Percentiles rank a stretch among this genome's conserved stretches.
phyloP scores from a whole-genome alignment of 2,329 filamentous ascomycete genomes.

The Colletotrichum higginsianum region DNA sequence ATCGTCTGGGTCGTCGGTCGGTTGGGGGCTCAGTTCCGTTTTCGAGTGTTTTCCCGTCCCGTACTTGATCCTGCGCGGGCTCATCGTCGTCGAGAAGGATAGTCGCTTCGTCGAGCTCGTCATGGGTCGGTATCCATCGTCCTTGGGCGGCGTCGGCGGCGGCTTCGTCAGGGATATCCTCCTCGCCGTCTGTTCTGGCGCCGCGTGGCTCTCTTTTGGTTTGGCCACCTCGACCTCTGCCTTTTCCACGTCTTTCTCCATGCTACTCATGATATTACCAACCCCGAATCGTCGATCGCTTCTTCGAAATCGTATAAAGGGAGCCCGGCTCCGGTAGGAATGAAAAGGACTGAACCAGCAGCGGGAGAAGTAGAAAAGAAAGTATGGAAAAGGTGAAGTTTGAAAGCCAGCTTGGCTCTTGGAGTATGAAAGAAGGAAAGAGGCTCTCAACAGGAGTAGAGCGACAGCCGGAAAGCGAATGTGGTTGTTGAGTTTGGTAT shows the following conservation, averaged over 20 bases:
- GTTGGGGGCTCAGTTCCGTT: constrained; percentile 68
- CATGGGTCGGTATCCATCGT: constrained; percentile 44
- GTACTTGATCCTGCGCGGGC: constrained; percentile 61
- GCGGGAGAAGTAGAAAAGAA: constrained; percentile 1
- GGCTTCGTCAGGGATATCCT: constrained; percentile 27
- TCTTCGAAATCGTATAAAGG: neutral
- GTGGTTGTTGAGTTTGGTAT: constrained; percentile 28
- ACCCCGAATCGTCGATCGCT: neutral
- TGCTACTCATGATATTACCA: neutral
- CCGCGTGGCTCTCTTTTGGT: constrained; percentile 19
- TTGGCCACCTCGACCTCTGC: neutral
- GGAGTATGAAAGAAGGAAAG: constrained; percentile 6
- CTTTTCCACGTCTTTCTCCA: constrained; percentile 37
- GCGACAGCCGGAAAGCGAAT: constrained; percentile 10
- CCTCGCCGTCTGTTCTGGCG: constrained; percentile 11
- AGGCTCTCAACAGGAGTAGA: neutral
- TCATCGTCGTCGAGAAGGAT: constrained; percentile 53
- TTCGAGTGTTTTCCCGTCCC: constrained; percentile 59
- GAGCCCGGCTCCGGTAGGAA: constrained; percentile 28
- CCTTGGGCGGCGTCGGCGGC: constrained; percentile 31
- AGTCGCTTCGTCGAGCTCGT: constrained; percentile 54
- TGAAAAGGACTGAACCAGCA: constrained; percentile 34
- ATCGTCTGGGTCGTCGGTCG: constrained; percentile 68
- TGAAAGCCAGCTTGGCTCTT: constrained; percentile 7
- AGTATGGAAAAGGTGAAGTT: neutral